Conservation (phyloP, 805 yeast species). For the Wickerhamiella kazuoi region DNA sequence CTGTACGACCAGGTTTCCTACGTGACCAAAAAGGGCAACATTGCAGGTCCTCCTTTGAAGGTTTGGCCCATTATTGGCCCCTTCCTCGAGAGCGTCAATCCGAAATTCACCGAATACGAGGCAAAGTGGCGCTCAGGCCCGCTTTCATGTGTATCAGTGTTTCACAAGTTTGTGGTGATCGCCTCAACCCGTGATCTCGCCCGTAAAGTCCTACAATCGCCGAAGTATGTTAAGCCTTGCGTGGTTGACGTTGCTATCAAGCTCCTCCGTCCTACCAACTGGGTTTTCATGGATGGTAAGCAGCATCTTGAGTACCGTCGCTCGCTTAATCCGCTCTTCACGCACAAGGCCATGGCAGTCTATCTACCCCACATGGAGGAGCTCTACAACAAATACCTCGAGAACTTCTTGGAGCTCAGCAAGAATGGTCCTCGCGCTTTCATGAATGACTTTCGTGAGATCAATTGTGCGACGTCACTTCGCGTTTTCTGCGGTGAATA, state of each 20-base stretch:
- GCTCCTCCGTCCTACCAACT: constrained; percentile 83
- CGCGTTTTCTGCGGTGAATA: constrained; percentile 92
- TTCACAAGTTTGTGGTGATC: constrained; percentile 93
- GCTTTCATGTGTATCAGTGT: constrained; percentile 87
- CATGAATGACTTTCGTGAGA: constrained; percentile 89
- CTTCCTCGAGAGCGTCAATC: constrained; percentile 82
- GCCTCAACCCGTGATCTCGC: constrained; percentile 79
- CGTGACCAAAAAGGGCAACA: constrained; percentile 62
- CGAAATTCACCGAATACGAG: constrained; percentile 82
- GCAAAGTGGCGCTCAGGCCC: constrained; percentile 94
- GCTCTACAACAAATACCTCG: constrained; percentile 68
- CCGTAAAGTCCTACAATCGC: constrained; percentile 69
- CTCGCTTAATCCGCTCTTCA: constrained; percentile 76
- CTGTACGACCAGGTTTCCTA: constrained; percentile 38
- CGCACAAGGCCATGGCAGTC: constrained; percentile 61
- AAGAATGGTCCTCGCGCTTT: constrained; percentile 53
- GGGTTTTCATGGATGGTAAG: constrained; percentile 96
- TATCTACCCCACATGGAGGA: constrained; percentile 75
- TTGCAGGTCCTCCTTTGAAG: constrained; percentile 80
- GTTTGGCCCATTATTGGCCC: constrained; percentile 95
- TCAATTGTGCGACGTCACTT: constrained; percentile 84
- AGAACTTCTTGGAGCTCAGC: constrained; percentile 40
- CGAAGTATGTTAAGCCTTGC: constrained; percentile 85
- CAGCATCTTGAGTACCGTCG: constrained; percentile 87
- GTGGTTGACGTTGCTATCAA: constrained; percentile 95